Base-by-base conservation (phyloP, 2,329 filamentous ascomycete genomes). In the Grosmannia serpens region DNA sequence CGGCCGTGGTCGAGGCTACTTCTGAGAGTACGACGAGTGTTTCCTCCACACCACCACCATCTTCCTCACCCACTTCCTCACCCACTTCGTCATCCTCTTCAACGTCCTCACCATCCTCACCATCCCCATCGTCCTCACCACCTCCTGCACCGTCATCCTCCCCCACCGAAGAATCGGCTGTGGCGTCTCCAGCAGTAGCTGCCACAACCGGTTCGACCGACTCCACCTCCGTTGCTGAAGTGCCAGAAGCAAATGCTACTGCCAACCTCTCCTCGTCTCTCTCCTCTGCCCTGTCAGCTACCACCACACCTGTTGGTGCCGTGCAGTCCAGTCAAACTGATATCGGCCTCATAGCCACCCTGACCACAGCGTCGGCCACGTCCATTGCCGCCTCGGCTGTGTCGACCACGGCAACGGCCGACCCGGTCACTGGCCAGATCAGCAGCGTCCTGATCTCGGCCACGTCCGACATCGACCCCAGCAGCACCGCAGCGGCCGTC, bases 321-420 rank as follows among this genome's bases (percentile, higher is more conserved):
- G 20, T 61, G 56, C 65, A 68, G 65, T 67, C 63, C 66, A 72
- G 67, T 69, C 64, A 67, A 67, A 67, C 71, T 72, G 69, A 73
- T 71, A 66, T 60, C 64, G 68, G 62, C 64, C 58, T 67, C 63
- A 63, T 66, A 68, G 67, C 66, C 58, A 60, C 64, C 15, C 59
- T 62, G 51, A 59, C 64, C 55, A 62, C 64, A 58, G 61, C 53
- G 52, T 46, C 61, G 20, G 54, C 56, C 8, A 58, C 58, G 4
- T 49, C 60, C 1, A 24, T 29, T n/a, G 46, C 61, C 17, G 31
- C 26, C 33, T 29, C 47, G 7, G 33, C 56, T 26, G 2, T 55
- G 2, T 49, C 54, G 31, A 52, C 54, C 6, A 53, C 55, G 20
- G 33, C 53, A 20, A 52, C 54, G 6, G 58, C 49, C 3, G 7